Base-by-base conservation (phyloP, 192 early-diverging fungal genomes). In the Backusella macrospora region DNA sequence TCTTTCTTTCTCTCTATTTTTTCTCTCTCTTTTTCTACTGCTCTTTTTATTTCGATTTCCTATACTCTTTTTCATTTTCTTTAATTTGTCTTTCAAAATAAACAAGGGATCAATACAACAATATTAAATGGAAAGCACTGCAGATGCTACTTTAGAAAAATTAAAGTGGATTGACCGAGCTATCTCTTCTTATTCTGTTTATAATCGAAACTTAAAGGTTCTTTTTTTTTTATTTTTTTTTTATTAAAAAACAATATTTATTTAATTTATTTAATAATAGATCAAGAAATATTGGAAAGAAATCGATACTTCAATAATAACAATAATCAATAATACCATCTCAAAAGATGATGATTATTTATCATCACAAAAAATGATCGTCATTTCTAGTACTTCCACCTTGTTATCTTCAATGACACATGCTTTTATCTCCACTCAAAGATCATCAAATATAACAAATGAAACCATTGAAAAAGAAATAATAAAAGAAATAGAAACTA, bases 401-500 rank as follows among this genome's bases (percentile, higher is more conserved):
- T 16, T 72, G 26, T 44, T 72, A 45, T 64, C 59, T 4, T 72
- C 71, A n/a, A 40, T 72, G 15, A 34, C 47, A 14, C 16, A 44
- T 43, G 59, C 71, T 6, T 38, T 72, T 15, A 37, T 72, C 34
- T 12, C 34, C 2, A 34, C 55, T 14, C 71, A 46, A 44, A 38
- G 43, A 37, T 21, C 18, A 15, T 42, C 34, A 63, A 45, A 64
- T 34, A 21, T 18, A 34, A 43, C 44, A 18, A 62, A 59, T 21
- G 43, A 47, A 21, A 43, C 44, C 13, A 45, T 45, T 63, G 71
- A 62, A 46, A 16, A 16, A 23, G 34, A 64, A 7, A 72, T 72
- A 45, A 34, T 38, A 59, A 62, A 46, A 14, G 16, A 45, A 23
- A 72, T 62, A 9, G 40, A 46, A 21, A 43, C 13, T 64, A 34